These are phyloP conservation scores for Penicillium argentinense DNA, from an alignment of 495 filamentous ascomycete species.

Conservation along the genomic window DNA sequence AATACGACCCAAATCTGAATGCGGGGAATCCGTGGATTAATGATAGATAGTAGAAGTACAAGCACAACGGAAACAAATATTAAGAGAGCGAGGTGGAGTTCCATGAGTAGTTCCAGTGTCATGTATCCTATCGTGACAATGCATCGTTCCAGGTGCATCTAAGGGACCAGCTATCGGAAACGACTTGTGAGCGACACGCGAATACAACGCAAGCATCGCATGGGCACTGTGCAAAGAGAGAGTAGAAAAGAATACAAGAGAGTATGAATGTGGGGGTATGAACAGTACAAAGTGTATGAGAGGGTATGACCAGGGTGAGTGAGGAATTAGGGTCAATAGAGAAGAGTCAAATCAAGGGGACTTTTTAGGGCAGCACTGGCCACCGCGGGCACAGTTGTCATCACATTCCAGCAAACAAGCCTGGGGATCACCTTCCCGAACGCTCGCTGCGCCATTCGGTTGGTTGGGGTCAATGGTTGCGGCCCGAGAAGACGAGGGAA, in stretches of 20 bases:
- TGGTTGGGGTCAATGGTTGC: constrained; percentile 28
- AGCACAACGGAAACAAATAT: too few relatives aligned
- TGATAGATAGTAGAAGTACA: too few relatives aligned
- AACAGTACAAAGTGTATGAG: not conserved
- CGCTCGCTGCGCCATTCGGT: constrained; percentile 49
- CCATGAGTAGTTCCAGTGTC: too few relatives aligned
- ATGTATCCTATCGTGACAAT: too few relatives aligned
- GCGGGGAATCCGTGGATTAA: too few relatives aligned
- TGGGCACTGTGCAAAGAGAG: too few relatives aligned
- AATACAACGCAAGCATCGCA: too few relatives aligned
- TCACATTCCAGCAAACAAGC: constrained; percentile 84
- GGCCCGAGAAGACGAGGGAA: constrained; percentile 26
- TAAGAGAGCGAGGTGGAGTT: too few relatives aligned
- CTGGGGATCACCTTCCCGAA: constrained; percentile 52
- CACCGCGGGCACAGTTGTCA: constrained; percentile 70
- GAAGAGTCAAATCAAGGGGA: constrained; percentile 19
- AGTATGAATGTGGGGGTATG: not conserved
- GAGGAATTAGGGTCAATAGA: not conserved
- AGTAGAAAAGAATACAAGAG: not conserved
- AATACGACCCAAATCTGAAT: too few relatives aligned
- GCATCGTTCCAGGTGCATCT: too few relatives aligned
- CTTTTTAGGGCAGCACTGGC: constrained; percentile 67
- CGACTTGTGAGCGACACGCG: too few relatives aligned
- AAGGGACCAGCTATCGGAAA: too few relatives aligned
- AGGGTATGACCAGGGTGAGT: not conserved